Percentiles rank a stretch among this genome's conserved stretches.
Evolutionary conservation across 495 filamentous ascomycete species (phyloP).

Genomic region (Tuber brumale): DNA sequence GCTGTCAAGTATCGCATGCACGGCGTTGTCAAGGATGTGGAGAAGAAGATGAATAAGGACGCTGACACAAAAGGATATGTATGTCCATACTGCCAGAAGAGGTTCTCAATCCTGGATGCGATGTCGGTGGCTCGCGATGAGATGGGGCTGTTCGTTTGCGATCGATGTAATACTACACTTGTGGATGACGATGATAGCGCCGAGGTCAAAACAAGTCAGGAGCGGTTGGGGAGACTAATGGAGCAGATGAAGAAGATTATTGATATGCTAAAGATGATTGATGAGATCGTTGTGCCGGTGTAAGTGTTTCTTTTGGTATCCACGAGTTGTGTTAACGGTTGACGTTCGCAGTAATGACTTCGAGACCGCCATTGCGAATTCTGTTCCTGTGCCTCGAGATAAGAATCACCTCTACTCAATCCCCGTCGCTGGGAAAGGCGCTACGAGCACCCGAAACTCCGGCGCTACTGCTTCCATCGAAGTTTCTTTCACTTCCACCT

Average conservation of each 20-base stretch:
- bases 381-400: constrained; percentile 57
- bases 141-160: constrained; percentile 60
- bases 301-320: constrained; percentile 12
- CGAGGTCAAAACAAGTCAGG: constrained; percentile 63
- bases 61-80: constrained; percentile 85
- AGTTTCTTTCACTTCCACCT: constrained; percentile 66
- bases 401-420: constrained; percentile 54
- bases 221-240: constrained; percentile 80
- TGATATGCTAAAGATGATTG: constrained; percentile 77
- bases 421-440: constrained; percentile 55
- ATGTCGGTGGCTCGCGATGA: constrained; percentile 52
- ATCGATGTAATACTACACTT: constrained; percentile 67
- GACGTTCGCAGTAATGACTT: constrained; percentile 56
- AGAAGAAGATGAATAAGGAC: constrained; percentile 67
- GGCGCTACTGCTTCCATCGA: constrained; percentile 65
- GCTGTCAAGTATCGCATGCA: constrained; percentile 93
- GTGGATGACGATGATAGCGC: constrained; percentile 59
- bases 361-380: constrained; percentile 61
- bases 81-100: constrained; percentile 73
- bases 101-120: constrained; percentile 75
- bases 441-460: constrained; percentile 64
- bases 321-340: neutral
- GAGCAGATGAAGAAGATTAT: constrained; percentile 78
- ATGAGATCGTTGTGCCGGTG: constrained; percentile 71
- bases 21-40: constrained; percentile 73